Conservation (phyloP, 2,329 filamentous ascomycete species). For the Pseudogymnoascus sp. region DNA sequence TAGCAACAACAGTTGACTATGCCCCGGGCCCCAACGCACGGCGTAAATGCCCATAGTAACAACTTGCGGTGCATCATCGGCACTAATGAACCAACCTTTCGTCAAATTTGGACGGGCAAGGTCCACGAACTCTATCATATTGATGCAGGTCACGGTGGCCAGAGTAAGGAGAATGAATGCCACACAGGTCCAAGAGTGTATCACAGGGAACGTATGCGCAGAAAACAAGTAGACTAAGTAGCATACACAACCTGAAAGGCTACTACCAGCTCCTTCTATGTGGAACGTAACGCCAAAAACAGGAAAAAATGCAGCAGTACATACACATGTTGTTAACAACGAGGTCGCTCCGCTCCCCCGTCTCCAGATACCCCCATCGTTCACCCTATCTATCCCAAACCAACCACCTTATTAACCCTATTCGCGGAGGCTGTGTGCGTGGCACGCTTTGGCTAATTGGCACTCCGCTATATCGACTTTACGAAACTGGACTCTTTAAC, state of each 20-base stretch:
- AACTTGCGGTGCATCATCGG: neutral
- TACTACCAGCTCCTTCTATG: slow-evolving; percentile 25
- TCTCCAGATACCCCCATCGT: neutral
- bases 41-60: neutral
- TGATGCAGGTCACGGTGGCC: neutral
- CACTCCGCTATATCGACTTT: neutral
- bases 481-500: slow-evolving; percentile 36
- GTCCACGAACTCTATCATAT: neutral
- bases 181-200: neutral
- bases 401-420: neutral
- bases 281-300: slow-evolving; percentile 27
- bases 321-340: slow-evolving; percentile 26
- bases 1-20: neutral
- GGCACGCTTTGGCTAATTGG: neutral
- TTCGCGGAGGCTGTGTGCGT: neutral
- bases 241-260: slow-evolving; percentile 25
- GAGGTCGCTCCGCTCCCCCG: slow-evolving; percentile 12
- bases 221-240: slow-evolving; percentile 22
- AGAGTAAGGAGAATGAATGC: neutral
- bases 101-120: neutral
- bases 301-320: slow-evolving; percentile 21
- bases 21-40: neutral
- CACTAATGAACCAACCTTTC: neutral
- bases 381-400: slow-evolving; percentile 2
- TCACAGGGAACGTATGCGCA: neutral